Evolutionary conservation across 176 grass and related monocot genomes (phyloP).

Genomic region (Zizania latifolia): DNA sequence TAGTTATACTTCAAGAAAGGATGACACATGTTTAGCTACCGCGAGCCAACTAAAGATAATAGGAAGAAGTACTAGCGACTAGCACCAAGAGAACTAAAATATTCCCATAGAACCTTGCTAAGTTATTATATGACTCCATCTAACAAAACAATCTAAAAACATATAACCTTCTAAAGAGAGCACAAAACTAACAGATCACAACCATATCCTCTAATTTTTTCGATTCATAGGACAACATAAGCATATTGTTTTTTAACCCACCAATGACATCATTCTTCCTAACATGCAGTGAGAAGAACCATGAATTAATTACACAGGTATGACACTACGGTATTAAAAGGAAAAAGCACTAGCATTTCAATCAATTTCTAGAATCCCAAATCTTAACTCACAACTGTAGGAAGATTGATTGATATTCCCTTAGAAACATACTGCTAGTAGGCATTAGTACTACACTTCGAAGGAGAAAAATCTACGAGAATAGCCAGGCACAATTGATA

Average conservation of each 20-base stretch:
- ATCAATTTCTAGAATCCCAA: no score
- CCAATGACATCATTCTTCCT: background rate
- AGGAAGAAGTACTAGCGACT: background rate
- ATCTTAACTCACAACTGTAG: no score
- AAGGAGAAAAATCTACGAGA: no score
- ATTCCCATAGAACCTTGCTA: background rate
- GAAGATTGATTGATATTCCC: no score
- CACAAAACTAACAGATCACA: background rate
- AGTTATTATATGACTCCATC: background rate
- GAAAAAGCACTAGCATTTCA: no score
- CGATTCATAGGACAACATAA: background rate
- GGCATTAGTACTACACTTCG: no score
- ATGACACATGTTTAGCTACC: background rate
- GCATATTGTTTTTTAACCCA: constrained; percentile 22
- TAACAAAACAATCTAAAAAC: background rate
- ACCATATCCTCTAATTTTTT: constrained; percentile 24
- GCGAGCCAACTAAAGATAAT: background rate
- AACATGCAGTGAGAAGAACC: no score
- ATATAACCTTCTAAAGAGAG: background rate
- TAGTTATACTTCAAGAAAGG: constrained; percentile 1
- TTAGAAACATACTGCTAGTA: no score
- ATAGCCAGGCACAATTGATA: no score
- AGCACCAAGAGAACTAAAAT: background rate
- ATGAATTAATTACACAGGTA: no score
- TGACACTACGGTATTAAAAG: no score